Conservation (phyloP, 805 yeast genomes). For the Candida oleophila region DNA sequence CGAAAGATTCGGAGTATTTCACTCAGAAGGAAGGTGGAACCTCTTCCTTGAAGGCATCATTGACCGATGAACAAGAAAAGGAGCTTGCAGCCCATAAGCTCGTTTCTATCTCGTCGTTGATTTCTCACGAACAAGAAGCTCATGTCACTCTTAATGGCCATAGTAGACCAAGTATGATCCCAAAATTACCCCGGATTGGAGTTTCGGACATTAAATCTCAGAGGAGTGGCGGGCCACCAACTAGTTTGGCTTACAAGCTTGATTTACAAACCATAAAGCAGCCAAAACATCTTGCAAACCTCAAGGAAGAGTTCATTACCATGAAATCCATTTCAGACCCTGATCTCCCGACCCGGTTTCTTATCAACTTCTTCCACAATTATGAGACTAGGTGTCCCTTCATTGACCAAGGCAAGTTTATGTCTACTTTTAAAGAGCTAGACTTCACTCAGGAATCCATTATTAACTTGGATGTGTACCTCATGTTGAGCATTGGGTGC, state of each 20-base stretch:
- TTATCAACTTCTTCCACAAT: slow-evolving; percentile 36
- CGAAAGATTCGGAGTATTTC: not conserved
- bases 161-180: not conserved
- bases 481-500: slow-evolving; percentile 40
- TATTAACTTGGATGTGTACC: slow-evolving; percentile 35
- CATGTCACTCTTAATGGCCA: too few species aligned
- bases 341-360: slow-evolving; percentile 30
- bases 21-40: not conserved
- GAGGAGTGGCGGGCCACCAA: not conserved
- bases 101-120: slow-evolving; percentile 22
- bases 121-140: slow-evolving; percentile 13
- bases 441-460: slow-evolving; percentile 35
- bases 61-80: not conserved
- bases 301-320: slow-evolving; percentile 34
- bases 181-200: not conserved
- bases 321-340: slow-evolving; percentile 28
- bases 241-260: not conserved
- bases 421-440: slow-evolving; percentile 21
- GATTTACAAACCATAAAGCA: not conserved
- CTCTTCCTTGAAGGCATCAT: not conserved
- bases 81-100: slow-evolving; percentile 16
- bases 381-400: slow-evolving; percentile 37
- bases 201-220: not conserved
- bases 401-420: slow-evolving; percentile 20
- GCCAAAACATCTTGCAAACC: not conserved